phyloP scores from a whole-genome alignment of 305 asterid genomes.

The Fraxinus paxiana region DNA sequence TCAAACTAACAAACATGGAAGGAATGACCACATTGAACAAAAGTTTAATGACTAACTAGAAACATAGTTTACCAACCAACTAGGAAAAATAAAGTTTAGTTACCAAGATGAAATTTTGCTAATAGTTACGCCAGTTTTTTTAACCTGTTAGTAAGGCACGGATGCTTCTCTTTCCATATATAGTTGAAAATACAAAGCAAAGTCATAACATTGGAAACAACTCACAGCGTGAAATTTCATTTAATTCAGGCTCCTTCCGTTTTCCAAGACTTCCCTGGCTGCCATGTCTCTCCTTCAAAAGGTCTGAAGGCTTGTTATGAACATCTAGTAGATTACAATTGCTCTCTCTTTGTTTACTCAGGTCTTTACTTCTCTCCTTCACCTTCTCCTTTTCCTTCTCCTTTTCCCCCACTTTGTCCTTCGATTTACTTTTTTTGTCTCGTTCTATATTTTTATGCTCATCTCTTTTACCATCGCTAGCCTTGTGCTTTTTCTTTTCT shows the following conservation, averaged over 20 bases:
- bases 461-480: conserved; percentile 27
- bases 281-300: conserved; percentile 31
- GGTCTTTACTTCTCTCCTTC: conserved; percentile 24
- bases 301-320: conserved; percentile 25
- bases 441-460: conserved; percentile 32
- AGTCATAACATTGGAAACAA: conserved; percentile 18
- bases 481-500: conserved; percentile 30
- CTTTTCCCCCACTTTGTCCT: conserved; percentile 37
- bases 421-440: conserved; percentile 35
- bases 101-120: not conserved
- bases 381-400: conserved; percentile 29
- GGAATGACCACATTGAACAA: not conserved
- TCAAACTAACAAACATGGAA: not conserved
- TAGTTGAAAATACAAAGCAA: not conserved
- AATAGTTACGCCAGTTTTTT: not conserved
- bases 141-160: not conserved
- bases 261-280: conserved; percentile 38
- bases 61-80: not conserved
- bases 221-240: conserved; percentile 58
- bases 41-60: not conserved
- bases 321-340: conserved; percentile 27
- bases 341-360: conserved; percentile 28
- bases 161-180: not conserved
- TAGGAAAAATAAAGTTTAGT: not conserved
- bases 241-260: conserved; percentile 38